These are phyloP conservation scores for Pisolithus tinctorius DNA, from an alignment of 768 basidiomycete species.

Conservation along the genomic window DNA sequence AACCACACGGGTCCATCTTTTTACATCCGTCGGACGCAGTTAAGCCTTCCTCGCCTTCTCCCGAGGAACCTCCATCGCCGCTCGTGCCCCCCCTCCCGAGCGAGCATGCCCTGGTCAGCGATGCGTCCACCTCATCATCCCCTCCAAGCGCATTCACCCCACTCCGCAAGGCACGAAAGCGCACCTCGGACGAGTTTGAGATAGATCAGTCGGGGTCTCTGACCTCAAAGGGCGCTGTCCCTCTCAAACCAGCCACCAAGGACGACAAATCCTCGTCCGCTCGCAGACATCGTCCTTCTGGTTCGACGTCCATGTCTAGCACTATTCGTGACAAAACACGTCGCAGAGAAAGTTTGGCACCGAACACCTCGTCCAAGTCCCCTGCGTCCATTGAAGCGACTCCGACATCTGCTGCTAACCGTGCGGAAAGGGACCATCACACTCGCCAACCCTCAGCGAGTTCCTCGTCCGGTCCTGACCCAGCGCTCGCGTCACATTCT, in stretches of 20 bases:
- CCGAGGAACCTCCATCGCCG: constrained; percentile 20
- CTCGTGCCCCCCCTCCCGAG: constrained; percentile 26
- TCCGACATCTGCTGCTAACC: constrained; percentile 18
- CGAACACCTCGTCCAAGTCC: constrained; percentile 34
- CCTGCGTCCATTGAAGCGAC: constrained; percentile 11
- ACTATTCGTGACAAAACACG: constrained; percentile 39
- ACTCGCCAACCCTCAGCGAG: constrained; percentile 61
- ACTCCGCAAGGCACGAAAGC: constrained; percentile 59
- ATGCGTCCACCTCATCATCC: constrained; percentile 29
- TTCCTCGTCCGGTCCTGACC: constrained; percentile 50
- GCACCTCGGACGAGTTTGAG: constrained; percentile 79
- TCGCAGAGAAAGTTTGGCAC: constrained; percentile 42
- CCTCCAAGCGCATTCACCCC: constrained; percentile 61
- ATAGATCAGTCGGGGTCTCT: constrained; percentile 63
- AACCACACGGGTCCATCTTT: constrained; percentile 30
- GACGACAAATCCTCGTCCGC: constrained; percentile 44
- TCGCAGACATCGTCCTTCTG: constrained; percentile 71
- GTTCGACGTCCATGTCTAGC: constrained; percentile 38
- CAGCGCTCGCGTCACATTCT: constrained; percentile 37
- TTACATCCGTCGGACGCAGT: constrained; percentile 28
- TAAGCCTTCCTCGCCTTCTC: constrained; percentile 22
- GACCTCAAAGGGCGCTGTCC: constrained; percentile 41
- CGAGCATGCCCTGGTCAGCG: constrained; percentile 24
- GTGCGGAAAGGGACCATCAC: constrained; percentile 37
- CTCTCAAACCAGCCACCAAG: constrained; percentile 24